A percentile compares a stretch with the other conserved stretches of the same genome.
Evolutionary conservation across 768 basidiomycete genomes (phyloP).

Genomic region (Leccinum olivaceopallidum): DNA sequence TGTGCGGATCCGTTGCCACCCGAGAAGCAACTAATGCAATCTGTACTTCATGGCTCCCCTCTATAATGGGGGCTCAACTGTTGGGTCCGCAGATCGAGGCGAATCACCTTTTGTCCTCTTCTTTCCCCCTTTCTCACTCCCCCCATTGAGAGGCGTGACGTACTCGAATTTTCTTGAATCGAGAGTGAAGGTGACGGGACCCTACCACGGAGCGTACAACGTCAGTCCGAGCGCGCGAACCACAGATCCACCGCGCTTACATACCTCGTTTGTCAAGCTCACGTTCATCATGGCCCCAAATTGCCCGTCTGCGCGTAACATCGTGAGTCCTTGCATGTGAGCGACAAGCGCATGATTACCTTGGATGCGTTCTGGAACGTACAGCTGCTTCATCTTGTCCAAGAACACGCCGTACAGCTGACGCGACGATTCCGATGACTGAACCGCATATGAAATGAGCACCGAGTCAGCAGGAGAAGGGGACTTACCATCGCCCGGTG

Average conservation of each 20-base stretch:
- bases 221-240: conserved; percentile 4
- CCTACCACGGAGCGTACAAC: conserved; percentile 41
- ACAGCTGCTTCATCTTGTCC: conserved; percentile 60
- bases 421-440: conserved; percentile 65
- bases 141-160: conserved; percentile 31
- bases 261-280: conserved; percentile 81
- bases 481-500: conserved; percentile 84
- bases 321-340: background rate
- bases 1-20: background rate
- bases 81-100: conserved; percentile 7
- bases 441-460: too few relatives aligned
- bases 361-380: conserved; percentile 76
- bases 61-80: background rate
- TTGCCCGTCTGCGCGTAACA: conserved; percentile 63
- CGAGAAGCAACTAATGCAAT: background rate
- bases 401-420: conserved; percentile 74
- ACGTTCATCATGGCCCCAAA: conserved; percentile 99
- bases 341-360: conserved; percentile 41
- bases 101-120: conserved; percentile 8
- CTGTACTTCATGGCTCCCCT: conserved; percentile 9
- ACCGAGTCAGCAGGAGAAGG: background rate
- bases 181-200: conserved; percentile 82
- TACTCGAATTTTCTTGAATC: conserved; percentile 83
- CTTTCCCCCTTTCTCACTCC: conserved; percentile 11
- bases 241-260: conserved; percentile 12